Conservation (phyloP, 345 rosid species). For the Salix brachista region DNA sequence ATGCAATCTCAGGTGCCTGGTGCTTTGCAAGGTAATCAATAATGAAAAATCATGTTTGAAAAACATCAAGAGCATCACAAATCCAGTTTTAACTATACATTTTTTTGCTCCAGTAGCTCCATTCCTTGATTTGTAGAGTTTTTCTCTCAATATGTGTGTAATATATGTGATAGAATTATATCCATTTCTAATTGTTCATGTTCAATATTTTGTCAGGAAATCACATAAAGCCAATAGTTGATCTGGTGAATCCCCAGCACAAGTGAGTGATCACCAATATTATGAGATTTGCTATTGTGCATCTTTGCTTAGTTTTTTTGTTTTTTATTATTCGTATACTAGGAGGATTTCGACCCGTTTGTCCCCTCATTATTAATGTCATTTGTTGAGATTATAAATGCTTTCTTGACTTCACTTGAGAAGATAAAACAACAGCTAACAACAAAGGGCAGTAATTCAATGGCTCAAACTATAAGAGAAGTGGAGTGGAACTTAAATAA, state of each 20-base stretch:
- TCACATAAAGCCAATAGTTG: constrained; percentile 56
- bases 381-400: background rate
- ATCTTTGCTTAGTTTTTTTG: background rate
- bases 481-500: no score
- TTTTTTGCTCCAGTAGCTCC: no score
- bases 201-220: constrained; percentile 43
- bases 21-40: constrained; percentile 44
- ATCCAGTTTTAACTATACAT: no score
- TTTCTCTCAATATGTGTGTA: background rate
- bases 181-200: background rate
- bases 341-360: background rate
- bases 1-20: constrained; percentile 36
- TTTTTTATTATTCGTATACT: background rate
- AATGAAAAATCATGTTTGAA: background rate
- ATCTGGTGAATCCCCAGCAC: constrained; percentile 77
- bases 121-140: no score
- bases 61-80: background rate
- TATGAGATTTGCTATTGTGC: background rate
- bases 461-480: no score
- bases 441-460: no score
- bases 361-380: background rate
- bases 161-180: no score
- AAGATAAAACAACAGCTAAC: no score
- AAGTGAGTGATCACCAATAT: constrained; percentile 47
- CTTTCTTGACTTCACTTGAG: no score